A percentile compares a stretch with the other conserved stretches of the same genome.
These are phyloP conservation scores for Oryza officinalis DNA, from an alignment of 176 grass and related monocot genomes.

Conservation along the genomic window DNA sequence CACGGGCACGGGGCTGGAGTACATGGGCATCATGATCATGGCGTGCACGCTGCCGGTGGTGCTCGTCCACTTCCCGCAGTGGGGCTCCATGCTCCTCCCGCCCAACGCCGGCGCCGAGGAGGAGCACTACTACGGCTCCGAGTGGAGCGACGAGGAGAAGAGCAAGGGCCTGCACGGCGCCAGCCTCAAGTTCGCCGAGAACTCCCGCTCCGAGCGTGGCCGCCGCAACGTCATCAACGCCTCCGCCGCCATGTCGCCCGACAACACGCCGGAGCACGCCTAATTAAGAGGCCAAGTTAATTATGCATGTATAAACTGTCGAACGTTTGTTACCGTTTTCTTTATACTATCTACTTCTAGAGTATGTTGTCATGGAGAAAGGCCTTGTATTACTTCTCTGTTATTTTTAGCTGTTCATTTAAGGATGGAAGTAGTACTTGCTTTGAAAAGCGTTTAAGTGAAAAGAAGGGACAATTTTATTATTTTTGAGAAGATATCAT, in stretches of 20 bases:
- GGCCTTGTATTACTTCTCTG: no score
- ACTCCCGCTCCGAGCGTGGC: slow-evolving; percentile 70
- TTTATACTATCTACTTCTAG: no score
- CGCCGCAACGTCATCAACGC: no score
- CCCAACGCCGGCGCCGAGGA: slow-evolving; percentile 36
- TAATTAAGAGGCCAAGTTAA: neutral
- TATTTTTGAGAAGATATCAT: no score
- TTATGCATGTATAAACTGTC: no score
- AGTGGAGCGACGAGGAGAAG: slow-evolving; percentile 74
- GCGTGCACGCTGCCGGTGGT: slow-evolving; percentile 59
- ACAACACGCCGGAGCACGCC: slow-evolving; percentile 47
- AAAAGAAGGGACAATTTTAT: no score
- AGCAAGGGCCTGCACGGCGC: slow-evolving; percentile 37
- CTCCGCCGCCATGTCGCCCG: slow-evolving; percentile 36
- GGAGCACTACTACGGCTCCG: slow-evolving; percentile 58
- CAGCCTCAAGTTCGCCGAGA: slow-evolving; percentile 73
- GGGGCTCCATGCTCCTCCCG: slow-evolving; percentile 87
- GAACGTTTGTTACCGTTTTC: no score
- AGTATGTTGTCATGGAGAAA: no score
- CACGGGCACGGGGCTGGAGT: slow-evolving; percentile 40
- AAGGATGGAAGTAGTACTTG: no score
- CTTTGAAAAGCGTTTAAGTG: no score
- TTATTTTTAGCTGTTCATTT: no score
- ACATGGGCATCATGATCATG: slow-evolving; percentile 97
- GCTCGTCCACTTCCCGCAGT: slow-evolving; percentile 82